These are phyloP conservation scores for Citrus medica DNA, from an alignment of 345 rosid genomes.

Conservation along the genomic window DNA sequence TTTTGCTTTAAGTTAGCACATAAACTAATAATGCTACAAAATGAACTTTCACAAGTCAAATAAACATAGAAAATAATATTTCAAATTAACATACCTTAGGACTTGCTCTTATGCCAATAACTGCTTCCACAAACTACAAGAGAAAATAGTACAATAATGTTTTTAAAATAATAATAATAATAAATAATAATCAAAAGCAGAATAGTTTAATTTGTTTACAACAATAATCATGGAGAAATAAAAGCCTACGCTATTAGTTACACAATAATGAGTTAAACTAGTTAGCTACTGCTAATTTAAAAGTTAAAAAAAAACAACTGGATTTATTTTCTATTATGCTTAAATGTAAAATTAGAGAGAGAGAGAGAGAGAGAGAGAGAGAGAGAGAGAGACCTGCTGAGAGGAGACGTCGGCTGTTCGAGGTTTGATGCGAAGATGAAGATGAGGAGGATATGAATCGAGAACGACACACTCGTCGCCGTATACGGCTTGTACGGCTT, in stretches of 20 bases:
- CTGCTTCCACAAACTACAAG: conserved; percentile 88
- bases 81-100: conserved; percentile 39
- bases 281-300: not conserved
- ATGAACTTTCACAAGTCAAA: not conserved
- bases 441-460: conserved; percentile 61
- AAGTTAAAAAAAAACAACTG: not conserved
- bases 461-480: conserved; percentile 66
- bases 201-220: not conserved
- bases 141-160: not conserved
- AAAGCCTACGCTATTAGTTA: not conserved
- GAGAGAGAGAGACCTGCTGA: conserved; percentile 51
- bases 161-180: not conserved
- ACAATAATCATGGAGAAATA: not conserved
- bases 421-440: conserved; percentile 66
- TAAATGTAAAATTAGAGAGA: not conserved
- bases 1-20: conserved; percentile 1
- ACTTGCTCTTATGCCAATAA: conserved; percentile 54
- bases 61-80: not conserved
- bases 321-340: not conserved
- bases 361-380: too few species aligned
- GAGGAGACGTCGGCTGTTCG: conserved; percentile 92
- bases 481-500: conserved; percentile 75
- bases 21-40: not conserved
- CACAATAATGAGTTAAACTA: not conserved
- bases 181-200: not conserved